Base-by-base conservation (phyloP, 1,284 basidiomycete species). In the Cryptococcus jaspeensis region DNA sequence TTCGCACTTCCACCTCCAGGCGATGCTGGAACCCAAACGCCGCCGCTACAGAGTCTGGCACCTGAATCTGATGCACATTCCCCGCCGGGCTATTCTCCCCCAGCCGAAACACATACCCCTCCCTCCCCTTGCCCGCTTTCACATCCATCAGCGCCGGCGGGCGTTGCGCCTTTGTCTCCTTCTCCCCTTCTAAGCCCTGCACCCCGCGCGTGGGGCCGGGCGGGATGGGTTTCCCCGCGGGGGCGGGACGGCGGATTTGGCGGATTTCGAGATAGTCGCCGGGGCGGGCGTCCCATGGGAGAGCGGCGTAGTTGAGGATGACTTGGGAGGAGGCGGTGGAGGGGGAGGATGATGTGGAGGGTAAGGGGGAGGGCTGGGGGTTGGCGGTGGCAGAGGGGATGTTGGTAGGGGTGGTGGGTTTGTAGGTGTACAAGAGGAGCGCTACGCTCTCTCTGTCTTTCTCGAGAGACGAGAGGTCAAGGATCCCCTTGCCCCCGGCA, bases 11-110 rank as follows among this genome's bases (percentile, higher is more conserved):
- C 5, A 80, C 70, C 41, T 78, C 75, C 36, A 71, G 63, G 2
- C 78, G 58, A 50, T 78, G 74, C 36, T 71, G 69, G 15, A 80
- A 69, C 8, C 68, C 67, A 62, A 78, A 79, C 12, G 74, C 71
- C 22, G 64, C 55, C 2, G 74, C 74, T 11, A 74, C 69, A 0
- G 64, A 62, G 37, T 70, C 72, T 1, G 74, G 74, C 8, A 75
- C 67, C 47, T 75, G 72, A 15, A 75, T 72, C 56, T 75, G 74
- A 55, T 67, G 66, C 20, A 64, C 48, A 12, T 70, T 70, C 2
- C 70, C 62, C 5, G 60, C 65, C 1, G 71, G 67, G 16, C 53
- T 40, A 53, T 75, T 70, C 18, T 72, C 72, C 1, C 69, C 67
- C 0, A 72, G 59, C 11, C 70, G 61, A 52, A 74, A 73, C n/a